These are phyloP conservation scores for Oryza coarctata DNA, from an alignment of 176 grass and related monocot species.

Conservation along the genomic window DNA sequence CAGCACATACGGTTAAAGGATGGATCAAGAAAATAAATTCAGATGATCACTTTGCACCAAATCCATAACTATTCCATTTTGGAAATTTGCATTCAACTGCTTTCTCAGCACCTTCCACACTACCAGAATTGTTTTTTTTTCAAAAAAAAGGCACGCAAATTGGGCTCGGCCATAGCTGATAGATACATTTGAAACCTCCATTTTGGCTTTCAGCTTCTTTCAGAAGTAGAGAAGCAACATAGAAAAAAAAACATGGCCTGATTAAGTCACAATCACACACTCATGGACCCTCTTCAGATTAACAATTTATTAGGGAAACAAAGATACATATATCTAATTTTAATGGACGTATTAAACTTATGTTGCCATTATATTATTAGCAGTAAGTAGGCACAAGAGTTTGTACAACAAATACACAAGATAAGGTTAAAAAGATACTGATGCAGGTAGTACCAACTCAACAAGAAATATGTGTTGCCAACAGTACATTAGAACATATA, in stretches of 20 bases:
- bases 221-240: neutral
- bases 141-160: neutral
- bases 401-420: neutral
- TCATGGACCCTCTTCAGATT: neutral
- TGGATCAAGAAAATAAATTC: neutral
- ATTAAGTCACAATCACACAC: neutral
- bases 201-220: neutral
- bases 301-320: neutral
- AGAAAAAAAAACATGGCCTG: neutral
- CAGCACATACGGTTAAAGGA: neutral
- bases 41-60: neutral
- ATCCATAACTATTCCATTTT: neutral
- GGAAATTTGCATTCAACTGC: neutral
- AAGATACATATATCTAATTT: too few relatives aligned
- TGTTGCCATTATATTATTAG: neutral
- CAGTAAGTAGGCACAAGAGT: neutral
- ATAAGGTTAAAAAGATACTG: neutral
- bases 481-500: neutral
- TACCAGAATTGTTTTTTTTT: neutral
- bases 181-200: neutral
- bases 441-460: neutral
- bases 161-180: neutral
- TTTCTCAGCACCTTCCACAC: neutral
- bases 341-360: too few relatives aligned
- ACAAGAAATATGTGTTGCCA: neutral